phyloP scores from a whole-genome alignment of 768 basidiomycete genomes.

The Lactarius psammicola region DNA sequence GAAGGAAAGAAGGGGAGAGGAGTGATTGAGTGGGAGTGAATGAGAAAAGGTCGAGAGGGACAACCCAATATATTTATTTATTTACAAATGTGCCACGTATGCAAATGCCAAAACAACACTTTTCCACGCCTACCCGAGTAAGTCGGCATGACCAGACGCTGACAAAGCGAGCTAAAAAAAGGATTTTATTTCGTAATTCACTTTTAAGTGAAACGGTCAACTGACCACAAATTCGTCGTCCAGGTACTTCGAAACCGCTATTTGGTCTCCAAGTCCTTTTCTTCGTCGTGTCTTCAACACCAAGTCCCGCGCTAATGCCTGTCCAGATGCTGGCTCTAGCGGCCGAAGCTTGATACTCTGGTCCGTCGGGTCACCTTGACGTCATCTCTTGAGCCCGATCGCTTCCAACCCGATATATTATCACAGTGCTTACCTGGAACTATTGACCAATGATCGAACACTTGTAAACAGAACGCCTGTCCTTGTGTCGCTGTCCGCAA shows the following conservation, averaged over 20 bases:
- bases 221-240: slow-evolving; percentile 95
- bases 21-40: slow-evolving; percentile 24
- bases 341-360: slow-evolving; percentile 95
- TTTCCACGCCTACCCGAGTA: slow-evolving; percentile 60
- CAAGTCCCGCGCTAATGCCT: slow-evolving; percentile 90
- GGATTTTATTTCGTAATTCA: slow-evolving; percentile 12
- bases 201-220: slow-evolving; percentile 26
- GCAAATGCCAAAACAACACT: slow-evolving; percentile 33
- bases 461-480: slow-evolving; percentile 97
- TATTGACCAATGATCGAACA: slow-evolving; percentile 98
- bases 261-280: slow-evolving; percentile 96
- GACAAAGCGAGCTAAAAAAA: slow-evolving; percentile 76
- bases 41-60: slow-evolving; percentile 12
- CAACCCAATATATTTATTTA: slow-evolving; percentile 39
- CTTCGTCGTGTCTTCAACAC: slow-evolving; percentile 94
- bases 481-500: slow-evolving; percentile 96
- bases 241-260: slow-evolving; percentile 94
- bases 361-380: slow-evolving; percentile 92
- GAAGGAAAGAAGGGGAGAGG: slow-evolving; percentile 39
- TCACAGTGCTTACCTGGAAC: slow-evolving; percentile 72
- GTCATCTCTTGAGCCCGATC: slow-evolving; percentile 9
- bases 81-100: slow-evolving; percentile 44
- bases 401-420: neutral
- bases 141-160: slow-evolving; percentile 93
- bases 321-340: slow-evolving; percentile 95